Base-by-base conservation (phyloP, 169 alveolate genomes). In the Besnoitia besnoiti region DNA sequence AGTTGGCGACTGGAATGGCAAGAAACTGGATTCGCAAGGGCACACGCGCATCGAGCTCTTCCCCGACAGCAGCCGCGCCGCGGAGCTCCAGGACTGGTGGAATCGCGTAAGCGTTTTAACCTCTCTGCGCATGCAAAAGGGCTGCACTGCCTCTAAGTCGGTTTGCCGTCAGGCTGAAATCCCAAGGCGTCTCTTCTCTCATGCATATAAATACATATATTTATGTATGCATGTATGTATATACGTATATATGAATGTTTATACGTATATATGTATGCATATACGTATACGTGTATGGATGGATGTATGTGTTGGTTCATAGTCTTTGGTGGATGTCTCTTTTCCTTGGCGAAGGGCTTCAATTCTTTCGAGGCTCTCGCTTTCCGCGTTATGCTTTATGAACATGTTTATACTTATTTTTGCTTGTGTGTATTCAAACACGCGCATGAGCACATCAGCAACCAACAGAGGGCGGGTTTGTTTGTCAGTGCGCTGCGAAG, bases 1-100 rank as follows among this genome's bases (percentile, higher is more conserved):
- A n/a, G 80, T 67, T 24, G 80, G 80, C 40, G 80, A 67, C 80
- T 67, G 80, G 80, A 67, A 67, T 67, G 80, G 80, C 2, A 67
- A n/a, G 44, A 67, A 67, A 67, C 80, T 67, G 46, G 80, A 67
- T 16, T 67, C 80, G 44, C 80, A 67, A 42, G 80, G 47, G 7
- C 19, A 35, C 80, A 67, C 80, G 44, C 39, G 80, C 39, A n/a
- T 67, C 19, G 80, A 67, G n/a, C 80, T 67, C 39, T 67, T 33
- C 80, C 80, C 80, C 4, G 44, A 35, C 42, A n/a, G 80, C 80
- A 35, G n/a, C 42, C 40, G 80, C 14, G 40, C 80, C 80, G 44
- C 80, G 44, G 80, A 30, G 44, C 24, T 67, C 24, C 80, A 67
- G n/a, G 80, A 67, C 39, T 67, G 80, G 80, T 67, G 80, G 80